Evolutionary conservation across 2,329 filamentous ascomycete species (phyloP).

Genomic region (Aspergillus piperis): DNA sequence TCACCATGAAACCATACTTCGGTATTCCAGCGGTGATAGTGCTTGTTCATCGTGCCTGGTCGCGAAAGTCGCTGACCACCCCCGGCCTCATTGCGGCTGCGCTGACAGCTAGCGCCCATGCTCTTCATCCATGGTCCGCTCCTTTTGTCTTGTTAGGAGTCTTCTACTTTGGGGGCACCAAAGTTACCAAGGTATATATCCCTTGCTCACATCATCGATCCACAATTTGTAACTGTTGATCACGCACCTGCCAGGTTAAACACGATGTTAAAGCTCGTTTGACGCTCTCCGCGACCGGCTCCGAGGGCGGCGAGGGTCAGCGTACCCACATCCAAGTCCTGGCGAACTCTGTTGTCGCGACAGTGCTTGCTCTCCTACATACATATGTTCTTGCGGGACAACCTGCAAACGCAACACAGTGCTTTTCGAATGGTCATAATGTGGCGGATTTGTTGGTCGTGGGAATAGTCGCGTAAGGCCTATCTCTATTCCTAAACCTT

Average conservation of each 20-base stretch:
- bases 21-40: constrained; percentile 53
- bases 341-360: constrained; percentile 81
- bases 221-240: background rate
- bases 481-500: background rate
- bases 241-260: constrained; percentile 65
- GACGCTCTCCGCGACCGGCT: constrained; percentile 74
- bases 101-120: constrained; percentile 75
- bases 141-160: constrained; percentile 80
- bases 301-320: constrained; percentile 73
- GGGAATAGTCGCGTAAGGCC: constrained; percentile 43
- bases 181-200: constrained; percentile 70
- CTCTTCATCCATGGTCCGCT: constrained; percentile 89
- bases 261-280: constrained; percentile 79
- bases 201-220: background rate
- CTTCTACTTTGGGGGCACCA: constrained; percentile 84
- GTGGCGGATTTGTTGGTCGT: constrained; percentile 42
- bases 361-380: constrained; percentile 61
- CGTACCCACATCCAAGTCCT: constrained; percentile 86
- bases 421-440: constrained; percentile 41
- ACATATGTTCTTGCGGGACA: constrained; percentile 41
- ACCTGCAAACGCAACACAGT: constrained; percentile 19
- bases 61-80: constrained; percentile 75
- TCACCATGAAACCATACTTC: constrained; percentile 47
- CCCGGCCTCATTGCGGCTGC: constrained; percentile 71
- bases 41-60: constrained; percentile 68